A percentile compares a stretch with the other conserved stretches of the same genome.
phyloP scores from a whole-genome alignment of 1,284 basidiomycete genomes.

The Cutaneotrichosporon cutaneum region DNA sequence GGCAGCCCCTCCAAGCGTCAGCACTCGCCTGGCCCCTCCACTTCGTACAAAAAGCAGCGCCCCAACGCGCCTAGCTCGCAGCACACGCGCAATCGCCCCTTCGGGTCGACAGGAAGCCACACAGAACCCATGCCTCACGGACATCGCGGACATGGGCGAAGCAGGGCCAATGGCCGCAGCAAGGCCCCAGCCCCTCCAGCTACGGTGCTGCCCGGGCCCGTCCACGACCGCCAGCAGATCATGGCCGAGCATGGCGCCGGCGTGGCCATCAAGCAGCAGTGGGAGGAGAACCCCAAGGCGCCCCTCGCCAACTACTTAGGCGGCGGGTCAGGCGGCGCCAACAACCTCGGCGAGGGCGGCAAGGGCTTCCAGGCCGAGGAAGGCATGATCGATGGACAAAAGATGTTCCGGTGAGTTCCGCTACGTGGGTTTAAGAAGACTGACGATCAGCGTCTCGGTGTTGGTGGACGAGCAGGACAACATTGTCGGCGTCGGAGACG shows the following conservation, averaged over 20 bases:
- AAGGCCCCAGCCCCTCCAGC: constrained; percentile 9
- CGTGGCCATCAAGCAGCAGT: constrained; percentile 41
- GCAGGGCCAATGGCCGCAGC: not conserved
- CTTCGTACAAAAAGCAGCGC: not conserved
- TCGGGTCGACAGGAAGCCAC: not conserved
- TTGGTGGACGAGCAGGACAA: constrained; percentile 28
- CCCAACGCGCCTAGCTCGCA: not conserved
- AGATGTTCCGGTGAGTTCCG: constrained; percentile 36
- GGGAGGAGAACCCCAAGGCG: constrained; percentile 50
- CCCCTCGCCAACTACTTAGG: constrained; percentile 50
- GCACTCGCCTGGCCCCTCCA: not conserved
- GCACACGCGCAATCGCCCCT: not conserved
- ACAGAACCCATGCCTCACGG: constrained; percentile 2
- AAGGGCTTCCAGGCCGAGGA: constrained; percentile 33
- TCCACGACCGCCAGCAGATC: constrained; percentile 36
- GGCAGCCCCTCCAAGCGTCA: constrained; percentile 4
- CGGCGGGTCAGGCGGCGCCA: constrained; percentile 34
- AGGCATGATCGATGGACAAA: constrained; percentile 36
- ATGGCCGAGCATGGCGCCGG: constrained; percentile 24
- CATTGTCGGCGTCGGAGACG: constrained; percentile 63
- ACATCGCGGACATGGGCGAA: constrained; percentile 6
- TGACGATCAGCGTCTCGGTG: constrained; percentile 37
- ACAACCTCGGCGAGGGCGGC: constrained; percentile 30
- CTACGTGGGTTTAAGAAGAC: not conserved
- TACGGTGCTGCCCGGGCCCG: constrained; percentile 29